A percentile compares a stretch with the other conserved stretches of the same genome.
Evolutionary conservation across 1,284 basidiomycete species (phyloP).

Genomic region (Ganoderma lingzhi): DNA sequence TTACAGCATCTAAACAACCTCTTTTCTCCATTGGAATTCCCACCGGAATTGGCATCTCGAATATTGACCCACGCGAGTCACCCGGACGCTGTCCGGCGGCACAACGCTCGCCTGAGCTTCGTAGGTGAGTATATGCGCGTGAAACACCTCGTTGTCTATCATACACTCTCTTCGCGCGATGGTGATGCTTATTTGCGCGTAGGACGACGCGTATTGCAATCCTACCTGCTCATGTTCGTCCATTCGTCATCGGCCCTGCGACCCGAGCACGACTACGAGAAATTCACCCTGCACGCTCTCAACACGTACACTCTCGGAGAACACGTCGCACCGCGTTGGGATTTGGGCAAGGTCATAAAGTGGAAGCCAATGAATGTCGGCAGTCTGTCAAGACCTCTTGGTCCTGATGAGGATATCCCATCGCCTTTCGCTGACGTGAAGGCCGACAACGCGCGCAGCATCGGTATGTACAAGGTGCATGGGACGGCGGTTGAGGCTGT

Average conservation of each 20-base stretch:
- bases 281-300: conserved; percentile 59
- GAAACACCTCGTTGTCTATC: neutral
- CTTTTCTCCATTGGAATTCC: conserved; percentile 74
- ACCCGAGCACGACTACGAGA: conserved; percentile 59
- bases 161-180: conserved; percentile 9
- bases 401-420: conserved; percentile 32
- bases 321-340: conserved; percentile 76
- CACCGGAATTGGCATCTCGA: conserved; percentile 70
- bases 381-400: conserved; percentile 26
- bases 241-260: conserved; percentile 59
- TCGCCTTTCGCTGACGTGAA: conserved; percentile 37
- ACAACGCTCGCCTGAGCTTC: conserved; percentile 75
- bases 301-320: conserved; percentile 77
- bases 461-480: conserved; percentile 79
- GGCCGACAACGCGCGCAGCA: conserved; percentile 49
- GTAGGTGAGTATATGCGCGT: conserved; percentile 56
- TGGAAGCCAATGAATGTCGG: conserved; percentile 63
- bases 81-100: conserved; percentile 65
- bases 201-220: conserved; percentile 79
- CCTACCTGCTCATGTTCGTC: conserved; percentile 78
- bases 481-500: conserved; percentile 79
- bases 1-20: conserved; percentile 64
- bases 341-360: conserved; percentile 68
- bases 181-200: conserved; percentile 7
- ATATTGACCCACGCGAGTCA: conserved; percentile 82